Evolutionary conservation across 2,329 filamentous ascomycete genomes (phyloP), one percentile per base, ranked within the genome.

Genomic region (Verticillium albo-atrum): DNA sequence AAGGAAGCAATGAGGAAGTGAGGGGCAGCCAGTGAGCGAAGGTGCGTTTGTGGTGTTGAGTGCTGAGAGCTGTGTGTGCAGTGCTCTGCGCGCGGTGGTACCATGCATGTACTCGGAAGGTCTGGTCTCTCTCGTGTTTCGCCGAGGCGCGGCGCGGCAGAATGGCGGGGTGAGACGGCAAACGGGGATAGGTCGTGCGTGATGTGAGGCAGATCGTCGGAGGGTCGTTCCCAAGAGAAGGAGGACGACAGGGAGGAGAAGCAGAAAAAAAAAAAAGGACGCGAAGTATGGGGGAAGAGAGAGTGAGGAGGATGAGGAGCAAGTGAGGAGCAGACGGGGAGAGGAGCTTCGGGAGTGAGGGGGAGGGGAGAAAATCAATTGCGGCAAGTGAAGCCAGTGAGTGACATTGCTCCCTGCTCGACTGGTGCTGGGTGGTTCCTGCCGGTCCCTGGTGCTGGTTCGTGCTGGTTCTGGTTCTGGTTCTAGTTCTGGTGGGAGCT

Each of bases 101-200:
- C 9, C 9, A 23, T 47, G 42, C 25, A 47, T 23, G 42, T 47
- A 6, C 20, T 47, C 25, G 42, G 42, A 47, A 23, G 42, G 42
- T 12, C 42, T 47, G 42, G 42, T 47, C 42, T 47, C 35, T 37
- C 42, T 47, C 42, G 60, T 65, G 62, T 55, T 61, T 60, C 62
- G 60, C 62, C 59, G 58, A 61, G 58, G 34, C 61, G 42, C 42
- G 20, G 42, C 20, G 42, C 42, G 42, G 42, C 42, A 47, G 42
- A n/a, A n/a, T n/a, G 42, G 42, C 42, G 42, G 34, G 47, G 53
- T 53, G 25, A 57, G 60, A 57, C 52, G 30, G 56, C 37, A 57
- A 60, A 54, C 37, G 56, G 54, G 47, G 54, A 25, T 50, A 20
- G 51, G 7, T 52, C 42, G n/a, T 20, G 42, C 42, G 20, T 47